phyloP scores from a whole-genome alignment of 257 asterid genomes.

The Pogostemon cablin region DNA sequence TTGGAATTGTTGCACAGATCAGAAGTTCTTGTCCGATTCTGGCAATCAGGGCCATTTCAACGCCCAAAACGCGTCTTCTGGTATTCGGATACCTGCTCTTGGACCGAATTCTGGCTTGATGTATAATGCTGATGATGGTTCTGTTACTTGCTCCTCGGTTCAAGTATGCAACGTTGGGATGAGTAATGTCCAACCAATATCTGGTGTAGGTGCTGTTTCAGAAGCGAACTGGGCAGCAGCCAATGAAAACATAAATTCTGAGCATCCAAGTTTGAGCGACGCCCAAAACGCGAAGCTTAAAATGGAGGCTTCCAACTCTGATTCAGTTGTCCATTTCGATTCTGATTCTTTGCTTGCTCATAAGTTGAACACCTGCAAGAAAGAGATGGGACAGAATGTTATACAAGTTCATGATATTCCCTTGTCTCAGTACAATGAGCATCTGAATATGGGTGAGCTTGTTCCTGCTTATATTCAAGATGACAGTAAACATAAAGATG shows the following conservation, averaged over 20 bases:
- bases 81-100: slow-evolving; percentile 34
- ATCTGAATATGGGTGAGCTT: slow-evolving; percentile 34
- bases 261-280: slow-evolving; percentile 23
- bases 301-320: slow-evolving; percentile 38
- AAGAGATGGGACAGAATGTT: slow-evolving; percentile 37
- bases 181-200: slow-evolving; percentile 27
- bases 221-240: slow-evolving; percentile 38
- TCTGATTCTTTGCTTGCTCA: slow-evolving; percentile 34
- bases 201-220: not conserved
- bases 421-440: slow-evolving; percentile 29
- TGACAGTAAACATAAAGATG: slow-evolving; percentile 38
- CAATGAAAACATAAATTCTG: slow-evolving; percentile 30
- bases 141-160: slow-evolving; percentile 30
- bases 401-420: slow-evolving; percentile 40
- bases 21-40: slow-evolving; percentile 31
- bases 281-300: slow-evolving; percentile 39
- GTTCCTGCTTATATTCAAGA: slow-evolving; percentile 39
- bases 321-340: slow-evolving; percentile 32
- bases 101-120: slow-evolving; percentile 33
- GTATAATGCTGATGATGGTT: slow-evolving; percentile 33
- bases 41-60: slow-evolving; percentile 29
- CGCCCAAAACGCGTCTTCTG: slow-evolving; percentile 29
- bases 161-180: slow-evolving; percentile 31
- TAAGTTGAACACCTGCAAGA: slow-evolving; percentile 29
- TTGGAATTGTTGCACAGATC: slow-evolving; percentile 34